Conservation (phyloP, 495 filamentous ascomycete species). For the Lentithecium fluviatile region DNA sequence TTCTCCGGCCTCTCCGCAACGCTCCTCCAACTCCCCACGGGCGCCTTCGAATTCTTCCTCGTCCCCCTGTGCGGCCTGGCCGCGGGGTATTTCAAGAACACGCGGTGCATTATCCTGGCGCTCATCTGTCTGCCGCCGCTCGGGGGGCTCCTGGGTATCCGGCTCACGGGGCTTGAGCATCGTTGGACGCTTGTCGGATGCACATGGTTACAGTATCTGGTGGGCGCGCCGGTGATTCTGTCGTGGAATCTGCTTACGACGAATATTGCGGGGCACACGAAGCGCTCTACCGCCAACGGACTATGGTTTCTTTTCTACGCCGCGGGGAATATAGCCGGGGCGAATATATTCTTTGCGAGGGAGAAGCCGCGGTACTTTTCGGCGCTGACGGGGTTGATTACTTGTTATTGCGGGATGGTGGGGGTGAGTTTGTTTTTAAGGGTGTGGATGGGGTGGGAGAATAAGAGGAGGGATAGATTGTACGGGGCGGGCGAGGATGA, state of each 20-base stretch:
- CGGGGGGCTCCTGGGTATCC: conserved; percentile 49
- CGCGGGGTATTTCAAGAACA: conserved; percentile 39
- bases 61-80: conserved; percentile 31
- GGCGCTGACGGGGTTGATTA: conserved; percentile 64
- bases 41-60: conserved; percentile 34
- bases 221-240: conserved; percentile 49
- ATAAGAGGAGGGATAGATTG: conserved; percentile 55
- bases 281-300: conserved; percentile 62
- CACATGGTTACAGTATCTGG: conserved; percentile 60
- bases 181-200: conserved; percentile 55
- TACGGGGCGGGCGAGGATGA: conserved; percentile 51
- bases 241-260: conserved; percentile 56
- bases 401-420: conserved; percentile 57
- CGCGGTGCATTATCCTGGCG: conserved; percentile 33
- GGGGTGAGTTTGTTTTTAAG: conserved; percentile 47
- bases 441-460: conserved; percentile 48
- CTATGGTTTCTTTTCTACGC: conserved; percentile 53
- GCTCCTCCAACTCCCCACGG: conserved; percentile 54
- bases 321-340: conserved; percentile 37
- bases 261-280: conserved; percentile 61
- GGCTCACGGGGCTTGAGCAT: conserved; percentile 52
- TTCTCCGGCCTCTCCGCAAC: conserved; percentile 55
- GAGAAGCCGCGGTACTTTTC: conserved; percentile 58
- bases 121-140: conserved; percentile 48
- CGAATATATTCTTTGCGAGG: conserved; percentile 60